phyloP scores from a whole-genome alignment of 2,329 filamentous ascomycete species.

The Hypomyces perniciosus region DNA sequence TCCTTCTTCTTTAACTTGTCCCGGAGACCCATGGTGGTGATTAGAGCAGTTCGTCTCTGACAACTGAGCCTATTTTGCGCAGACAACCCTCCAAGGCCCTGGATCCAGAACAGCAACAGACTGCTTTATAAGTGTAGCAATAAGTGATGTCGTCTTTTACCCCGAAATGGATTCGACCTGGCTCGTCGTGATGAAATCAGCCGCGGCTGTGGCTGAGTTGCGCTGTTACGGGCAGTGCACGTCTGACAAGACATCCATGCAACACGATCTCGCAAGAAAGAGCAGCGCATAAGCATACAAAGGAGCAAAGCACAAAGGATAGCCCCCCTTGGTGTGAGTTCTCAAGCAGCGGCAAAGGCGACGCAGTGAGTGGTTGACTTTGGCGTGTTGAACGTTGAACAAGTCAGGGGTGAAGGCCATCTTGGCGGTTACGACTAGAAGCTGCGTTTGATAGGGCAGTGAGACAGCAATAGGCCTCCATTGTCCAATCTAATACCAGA shows the following conservation, averaged over 20 bases:
- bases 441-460: too few relatives aligned
- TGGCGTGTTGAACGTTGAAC: not conserved
- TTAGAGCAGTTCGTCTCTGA: not conserved
- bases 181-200: not conserved
- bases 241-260: not conserved
- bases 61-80: not conserved
- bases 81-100: too few relatives aligned
- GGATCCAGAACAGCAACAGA: too few relatives aligned
- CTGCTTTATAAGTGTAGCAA: not conserved
- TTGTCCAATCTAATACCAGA: too few relatives aligned
- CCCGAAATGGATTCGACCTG: not conserved
- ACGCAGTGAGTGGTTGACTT: not conserved
- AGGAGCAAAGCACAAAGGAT: not conserved
- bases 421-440: not conserved
- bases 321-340: not conserved
- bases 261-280: not conserved
- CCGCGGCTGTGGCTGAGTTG: slow-evolving; percentile 4
- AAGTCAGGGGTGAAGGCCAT: not conserved
- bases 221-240: not conserved
- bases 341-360: not conserved
- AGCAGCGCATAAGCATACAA: not conserved
- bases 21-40: slow-evolving; percentile 41
- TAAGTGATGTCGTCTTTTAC: not conserved
- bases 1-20: slow-evolving; percentile 52
- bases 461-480: too few relatives aligned